A percentile compares a stretch with the other conserved stretches of the same genome.
These are phyloP conservation scores for Ceratocystis harringtonii DNA, from an alignment of 2,329 filamentous ascomycete genomes.

Conservation along the genomic window DNA sequence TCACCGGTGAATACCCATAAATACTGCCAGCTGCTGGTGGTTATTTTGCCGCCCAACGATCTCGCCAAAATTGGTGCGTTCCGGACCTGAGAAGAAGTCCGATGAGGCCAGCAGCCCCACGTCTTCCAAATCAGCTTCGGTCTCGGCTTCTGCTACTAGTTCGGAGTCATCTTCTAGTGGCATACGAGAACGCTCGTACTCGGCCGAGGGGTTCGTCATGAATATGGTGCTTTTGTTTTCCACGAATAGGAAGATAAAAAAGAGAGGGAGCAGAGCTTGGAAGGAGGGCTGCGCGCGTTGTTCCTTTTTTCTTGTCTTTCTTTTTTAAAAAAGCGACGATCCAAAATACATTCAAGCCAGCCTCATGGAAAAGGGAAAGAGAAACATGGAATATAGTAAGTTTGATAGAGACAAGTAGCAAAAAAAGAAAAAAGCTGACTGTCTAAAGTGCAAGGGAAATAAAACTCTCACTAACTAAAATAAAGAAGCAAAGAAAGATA, in stretches of 20 bases:
- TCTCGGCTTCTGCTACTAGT: conserved; percentile 3
- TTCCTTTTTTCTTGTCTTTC: background rate
- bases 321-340: no score
- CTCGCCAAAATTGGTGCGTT: conserved; percentile 14
- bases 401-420: background rate
- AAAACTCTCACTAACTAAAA: background rate
- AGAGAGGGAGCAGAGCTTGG: background rate
- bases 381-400: no score
- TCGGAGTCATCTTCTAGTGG: conserved; percentile 6
- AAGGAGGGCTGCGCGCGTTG: background rate
- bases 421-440: background rate
- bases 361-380: no score
- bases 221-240: background rate
- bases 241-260: background rate
- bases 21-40: conserved; percentile 15
- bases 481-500: background rate
- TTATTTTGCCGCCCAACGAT: conserved; percentile 7
- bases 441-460: background rate
- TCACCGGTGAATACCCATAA: conserved; percentile 18
- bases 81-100: conserved; percentile 8
- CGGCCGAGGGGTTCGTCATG: background rate
- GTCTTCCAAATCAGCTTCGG: conserved; percentile 8
- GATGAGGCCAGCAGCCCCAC: conserved; percentile 6
- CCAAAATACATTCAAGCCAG: no score
- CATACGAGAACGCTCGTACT: background rate